Evolutionary conservation across 2,329 filamentous ascomycete species (phyloP), one percentile per base, ranked within the genome.

Genomic region (Exserohilum turcica): DNA sequence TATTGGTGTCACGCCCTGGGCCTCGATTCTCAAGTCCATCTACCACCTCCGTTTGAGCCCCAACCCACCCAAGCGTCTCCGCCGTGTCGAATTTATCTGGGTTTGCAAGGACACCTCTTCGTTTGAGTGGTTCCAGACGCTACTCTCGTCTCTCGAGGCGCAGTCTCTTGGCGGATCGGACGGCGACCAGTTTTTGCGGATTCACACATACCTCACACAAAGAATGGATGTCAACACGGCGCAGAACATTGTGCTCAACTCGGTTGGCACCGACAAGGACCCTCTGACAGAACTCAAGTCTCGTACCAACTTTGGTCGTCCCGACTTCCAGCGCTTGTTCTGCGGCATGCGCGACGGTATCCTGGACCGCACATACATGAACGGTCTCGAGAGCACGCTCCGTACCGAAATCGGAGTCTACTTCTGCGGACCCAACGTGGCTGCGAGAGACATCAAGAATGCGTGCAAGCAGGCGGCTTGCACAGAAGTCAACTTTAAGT

Each of bases 51-150:
- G 94, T 59, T 88, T 94, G 60, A 86, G 88, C 13, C 92, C 93
- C 6, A 94, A 97, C 79, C 91, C 92, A 19, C 92, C 93, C 1
- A 86, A 85, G 43, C 90, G 93, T 70, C 87, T 99, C 40, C 90
- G 92, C 54, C 89, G 94, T 74, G 93, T 99, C 28, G 94, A 99
- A 75, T 99, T 99, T 77, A 95, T 99, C 79, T 99, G 94, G 94
- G 88, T 97, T 45, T 97, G 93, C 83, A 94, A 90, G 75, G 92
- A 97, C 70, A 96, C 92, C 0, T 89, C 85, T 29, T 96, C 92
- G 0, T 99, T 99, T 70, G 94, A 97, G 78, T 99, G 94, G 94
- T 97, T 99, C 81, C 94, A 99, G 74, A 92, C 90, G 1, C 86
- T 99, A 0, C 84, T 99, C 13, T 90, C 90, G 0, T 95, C 91